Evolutionary conservation across 805 yeast species (phyloP).

Genomic region (Myxozyma vanderwaltii): DNA sequence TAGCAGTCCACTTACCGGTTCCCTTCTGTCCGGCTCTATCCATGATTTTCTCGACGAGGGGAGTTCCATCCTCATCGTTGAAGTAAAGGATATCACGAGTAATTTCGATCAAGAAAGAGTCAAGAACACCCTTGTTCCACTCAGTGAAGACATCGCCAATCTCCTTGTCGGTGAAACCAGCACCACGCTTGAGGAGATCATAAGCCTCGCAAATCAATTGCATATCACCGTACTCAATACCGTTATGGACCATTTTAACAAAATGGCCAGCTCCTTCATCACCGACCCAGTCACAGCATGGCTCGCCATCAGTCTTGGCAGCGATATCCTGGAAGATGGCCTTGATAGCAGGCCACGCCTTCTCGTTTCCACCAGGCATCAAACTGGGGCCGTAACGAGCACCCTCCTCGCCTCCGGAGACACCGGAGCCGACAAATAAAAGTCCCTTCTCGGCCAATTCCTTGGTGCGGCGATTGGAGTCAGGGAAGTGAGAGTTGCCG

Average conservation of each 20-base stretch:
- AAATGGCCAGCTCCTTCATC: constrained; percentile 99
- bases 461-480: constrained; percentile 92
- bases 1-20: constrained; percentile 99
- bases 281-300: constrained; percentile 99
- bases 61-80: constrained; percentile 87
- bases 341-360: constrained; percentile 99
- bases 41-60: constrained; percentile 93
- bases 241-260: constrained; percentile 99
- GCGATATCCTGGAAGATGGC: constrained; percentile 93
- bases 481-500: constrained; percentile 99
- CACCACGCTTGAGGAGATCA: constrained; percentile 92
- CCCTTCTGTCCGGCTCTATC: constrained; percentile 99
- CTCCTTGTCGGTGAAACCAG: constrained; percentile 86
- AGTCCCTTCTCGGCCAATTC: constrained; percentile 86
- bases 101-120: constrained; percentile 94
- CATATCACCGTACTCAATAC: constrained; percentile 99
- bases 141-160: constrained; percentile 86
- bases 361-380: constrained; percentile 99
- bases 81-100: constrained; percentile 91
- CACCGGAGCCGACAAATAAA: constrained; percentile 97
- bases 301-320: constrained; percentile 97
- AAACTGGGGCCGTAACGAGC: constrained; percentile 98
- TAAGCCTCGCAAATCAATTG: constrained; percentile 98
- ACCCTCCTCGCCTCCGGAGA: constrained; percentile 99
- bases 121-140: constrained; percentile 98